A percentile compares a stretch with the other conserved stretches of the same genome.
phyloP scores from a whole-genome alignment of 2,329 filamentous ascomycete species.

The Aspergillus fischeri region DNA sequence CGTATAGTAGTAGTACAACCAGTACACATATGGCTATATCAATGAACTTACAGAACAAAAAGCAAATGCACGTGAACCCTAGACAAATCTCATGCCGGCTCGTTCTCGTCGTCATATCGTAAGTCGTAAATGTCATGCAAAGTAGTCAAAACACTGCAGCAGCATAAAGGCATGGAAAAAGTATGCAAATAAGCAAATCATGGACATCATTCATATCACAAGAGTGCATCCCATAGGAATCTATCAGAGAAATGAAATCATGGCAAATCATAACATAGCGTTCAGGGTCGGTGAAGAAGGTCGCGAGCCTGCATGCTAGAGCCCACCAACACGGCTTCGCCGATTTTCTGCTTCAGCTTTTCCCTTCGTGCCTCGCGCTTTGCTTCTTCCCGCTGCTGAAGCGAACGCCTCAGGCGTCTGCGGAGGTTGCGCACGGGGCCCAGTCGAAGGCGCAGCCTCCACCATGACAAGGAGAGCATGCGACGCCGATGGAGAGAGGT shows the following conservation, averaged over 20 bases:
- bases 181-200: no score
- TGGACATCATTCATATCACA: no score
- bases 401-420: conserved; percentile 43
- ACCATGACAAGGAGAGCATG: conserved; percentile 34
- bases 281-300: conserved; percentile 7
- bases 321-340: conserved; percentile 16
- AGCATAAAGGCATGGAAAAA: no score
- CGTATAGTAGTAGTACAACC: not conserved
- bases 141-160: no score
- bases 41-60: no score
- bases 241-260: not conserved
- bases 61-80: no score
- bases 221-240: not conserved
- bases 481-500: conserved; percentile 29
- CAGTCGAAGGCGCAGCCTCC: conserved; percentile 48
- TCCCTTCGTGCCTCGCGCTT: conserved; percentile 51
- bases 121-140: no score
- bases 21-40: no score
- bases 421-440: conserved; percentile 49
- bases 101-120: no score
- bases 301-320: conserved; percentile 15
- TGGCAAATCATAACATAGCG: conserved; percentile 6
- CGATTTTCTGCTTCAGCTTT: conserved; percentile 52
- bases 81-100: no score
- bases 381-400: conserved; percentile 41